phyloP scores from a whole-genome alignment of 1,284 basidiomycete species.

The Ceratobasidium sp. region DNA sequence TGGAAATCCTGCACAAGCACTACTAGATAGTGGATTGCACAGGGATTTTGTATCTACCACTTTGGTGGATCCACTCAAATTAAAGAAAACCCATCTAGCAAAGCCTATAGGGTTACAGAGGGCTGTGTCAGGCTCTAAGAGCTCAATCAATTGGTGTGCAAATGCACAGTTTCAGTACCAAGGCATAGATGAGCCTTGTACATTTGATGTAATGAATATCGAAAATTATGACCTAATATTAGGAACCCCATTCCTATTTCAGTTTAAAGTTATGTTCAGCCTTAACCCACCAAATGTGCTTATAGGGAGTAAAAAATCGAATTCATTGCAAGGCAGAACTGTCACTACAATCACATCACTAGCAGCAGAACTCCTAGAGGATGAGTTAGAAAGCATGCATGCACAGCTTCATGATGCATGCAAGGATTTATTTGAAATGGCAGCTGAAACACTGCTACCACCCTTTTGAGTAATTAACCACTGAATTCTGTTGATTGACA shows the following conservation, averaged over 20 bases:
- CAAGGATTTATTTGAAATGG: background rate
- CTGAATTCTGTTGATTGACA: background rate
- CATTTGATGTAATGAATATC: constrained; percentile 41
- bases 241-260: constrained; percentile 49
- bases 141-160: constrained; percentile 10
- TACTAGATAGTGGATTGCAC: constrained; percentile 51
- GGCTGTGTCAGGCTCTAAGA: constrained; percentile 24
- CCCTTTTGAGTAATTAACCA: background rate
- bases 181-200: background rate
- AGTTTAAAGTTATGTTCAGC: constrained; percentile 46
- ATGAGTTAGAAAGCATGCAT: background rate
- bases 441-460: background rate
- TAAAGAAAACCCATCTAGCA: constrained; percentile 43
- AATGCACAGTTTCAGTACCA: constrained; percentile 7
- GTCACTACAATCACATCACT: background rate
- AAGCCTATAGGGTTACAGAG: constrained; percentile 29
- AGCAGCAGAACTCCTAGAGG: background rate
- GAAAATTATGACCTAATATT: constrained; percentile 49
- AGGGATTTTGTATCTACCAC: constrained; percentile 52
- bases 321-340: background rate
- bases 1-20: constrained; percentile 46
- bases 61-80: constrained; percentile 50
- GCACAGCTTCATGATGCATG: background rate
- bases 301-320: constrained; percentile 42
- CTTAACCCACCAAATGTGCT: constrained; percentile 46